Base-by-base conservation (phyloP, 768 basidiomycete species). In the Tulasnella sp. region DNA sequence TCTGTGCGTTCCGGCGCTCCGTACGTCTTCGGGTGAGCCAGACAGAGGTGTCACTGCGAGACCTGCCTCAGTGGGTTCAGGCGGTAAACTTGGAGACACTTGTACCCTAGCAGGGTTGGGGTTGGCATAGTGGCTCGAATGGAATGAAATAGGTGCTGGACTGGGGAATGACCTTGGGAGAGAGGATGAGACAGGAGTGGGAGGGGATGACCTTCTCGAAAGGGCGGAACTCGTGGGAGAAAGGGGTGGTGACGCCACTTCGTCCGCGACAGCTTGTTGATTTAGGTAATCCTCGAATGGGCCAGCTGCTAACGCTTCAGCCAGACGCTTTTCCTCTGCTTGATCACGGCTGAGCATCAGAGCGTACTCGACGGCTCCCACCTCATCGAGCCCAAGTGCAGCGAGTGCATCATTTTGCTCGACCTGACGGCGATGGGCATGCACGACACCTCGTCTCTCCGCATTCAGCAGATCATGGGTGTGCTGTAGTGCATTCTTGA, bases 291-390 rank as follows among this genome's bases (percentile, higher is more conserved):
- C 61, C 32, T 67, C 35, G 77, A 75, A 61, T 73, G 46, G n/a
- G 73, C 40, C 61, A 35, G 51, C 40, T 44, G 70, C 69, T 71
- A 39, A 55, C n/a, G 75, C 77, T 42, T 37, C 11, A 70, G 26
- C 82, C 81, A 44, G 84, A 82, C 3, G 83, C 80, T 32, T 80
- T 81, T 76, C 79, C 71, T 84, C 83, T 55, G 88, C 90, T 82
- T 94, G 92, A 70, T 95, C 94, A 11, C 92, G 89, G 80, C 93
- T 94, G 80, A 95, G 87, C 93, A 95, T 95, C 70, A 95, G 83
- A 0, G 90, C 87, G 80, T 95, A 95, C 81, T 93, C 91, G 37
- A 95, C 84, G 0, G 91, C 92, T 81, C 93, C 93, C 1, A 84
- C 83, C 81, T 95, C 93, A 77, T 87, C 90, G 55, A 95, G 84